Evolutionary conservation across 2,329 filamentous ascomycete genomes (phyloP).

Genomic region (Trichophyton mentagrophytes): DNA sequence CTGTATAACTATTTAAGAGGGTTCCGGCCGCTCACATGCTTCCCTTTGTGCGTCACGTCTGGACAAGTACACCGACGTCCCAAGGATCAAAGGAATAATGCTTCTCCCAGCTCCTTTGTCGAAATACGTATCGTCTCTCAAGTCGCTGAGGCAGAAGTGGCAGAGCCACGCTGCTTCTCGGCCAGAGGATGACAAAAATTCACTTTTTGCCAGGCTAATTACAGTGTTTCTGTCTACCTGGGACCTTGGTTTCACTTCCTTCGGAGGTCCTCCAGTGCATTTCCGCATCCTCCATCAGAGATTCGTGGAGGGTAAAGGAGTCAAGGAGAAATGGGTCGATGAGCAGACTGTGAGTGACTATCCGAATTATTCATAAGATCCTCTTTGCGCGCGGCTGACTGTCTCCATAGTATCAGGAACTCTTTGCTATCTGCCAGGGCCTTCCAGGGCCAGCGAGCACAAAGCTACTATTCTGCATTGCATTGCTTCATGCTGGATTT

Average conservation of each 20-base stretch:
- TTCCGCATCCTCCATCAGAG: conserved; percentile 53
- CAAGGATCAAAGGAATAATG: not conserved
- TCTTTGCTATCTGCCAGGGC: conserved; percentile 59
- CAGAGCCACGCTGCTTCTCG: not conserved
- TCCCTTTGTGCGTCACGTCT: not conserved
- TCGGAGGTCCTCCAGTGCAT: conserved; percentile 57
- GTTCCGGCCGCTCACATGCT: not conserved
- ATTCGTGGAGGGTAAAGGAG: conserved; percentile 41
- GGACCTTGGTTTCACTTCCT: conserved; percentile 53
- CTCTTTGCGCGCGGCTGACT: no score
- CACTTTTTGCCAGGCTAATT: conserved; percentile 17
- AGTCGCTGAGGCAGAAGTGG: not conserved
- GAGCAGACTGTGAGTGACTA: conserved; percentile 46
- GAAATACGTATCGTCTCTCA: not conserved
- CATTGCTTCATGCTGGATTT: conserved; percentile 51
- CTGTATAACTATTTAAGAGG: not conserved
- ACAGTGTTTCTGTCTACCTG: conserved; percentile 36
- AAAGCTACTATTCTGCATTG: conserved; percentile 59
- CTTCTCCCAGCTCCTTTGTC: not conserved
- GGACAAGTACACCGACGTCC: not conserved
- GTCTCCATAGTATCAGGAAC: conserved; percentile 49
- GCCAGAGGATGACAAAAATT: not conserved
- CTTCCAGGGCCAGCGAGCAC: conserved; percentile 56
- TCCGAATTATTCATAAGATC: not conserved
- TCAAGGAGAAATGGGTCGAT: conserved; percentile 50